phyloP scores from a whole-genome alignment of 192 early-diverging fungal genomes.

The Piromyces finnis region DNA sequence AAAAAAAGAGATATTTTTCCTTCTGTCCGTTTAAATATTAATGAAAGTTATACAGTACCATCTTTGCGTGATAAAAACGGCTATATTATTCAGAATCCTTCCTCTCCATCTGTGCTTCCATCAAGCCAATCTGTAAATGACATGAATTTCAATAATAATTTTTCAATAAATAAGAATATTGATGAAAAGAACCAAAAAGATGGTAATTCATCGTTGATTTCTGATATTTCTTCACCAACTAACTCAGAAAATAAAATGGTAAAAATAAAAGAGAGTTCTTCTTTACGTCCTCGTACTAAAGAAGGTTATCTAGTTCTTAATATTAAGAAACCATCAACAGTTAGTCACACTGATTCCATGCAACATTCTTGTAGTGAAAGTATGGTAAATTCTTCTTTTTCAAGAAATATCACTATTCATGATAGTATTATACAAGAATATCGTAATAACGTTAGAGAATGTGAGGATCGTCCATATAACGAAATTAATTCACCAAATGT shows the following conservation, averaged over 20 bases:
- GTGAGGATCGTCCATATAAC: no score
- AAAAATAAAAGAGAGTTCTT: not conserved
- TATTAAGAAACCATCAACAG: not conserved
- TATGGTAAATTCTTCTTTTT: not conserved
- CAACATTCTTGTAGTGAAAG: not conserved
- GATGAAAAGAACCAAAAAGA: no score
- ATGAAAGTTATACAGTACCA: not conserved
- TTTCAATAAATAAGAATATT: no score
- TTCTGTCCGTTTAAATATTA: not conserved
- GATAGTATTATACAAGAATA: not conserved
- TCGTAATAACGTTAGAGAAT: not conserved
- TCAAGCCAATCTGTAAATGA: no score
- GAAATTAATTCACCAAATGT: not conserved
- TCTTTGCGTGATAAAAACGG: not conserved
- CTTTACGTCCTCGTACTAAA: not conserved
- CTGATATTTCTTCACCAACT: not conserved
- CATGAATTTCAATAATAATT: no score
- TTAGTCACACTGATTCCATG: not conserved
- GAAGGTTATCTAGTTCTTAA: not conserved
- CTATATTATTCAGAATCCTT: not conserved
- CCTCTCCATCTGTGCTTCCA: not conserved
- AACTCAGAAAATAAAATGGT: not conserved
- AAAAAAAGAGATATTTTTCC: not conserved
- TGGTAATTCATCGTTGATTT: no score
- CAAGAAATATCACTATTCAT: not conserved